Percentiles rank a stretch among this genome's conserved stretches.
Conservation (phyloP, 768 basidiomycete genomes). For the Auriscalpium microsporum region DNA sequence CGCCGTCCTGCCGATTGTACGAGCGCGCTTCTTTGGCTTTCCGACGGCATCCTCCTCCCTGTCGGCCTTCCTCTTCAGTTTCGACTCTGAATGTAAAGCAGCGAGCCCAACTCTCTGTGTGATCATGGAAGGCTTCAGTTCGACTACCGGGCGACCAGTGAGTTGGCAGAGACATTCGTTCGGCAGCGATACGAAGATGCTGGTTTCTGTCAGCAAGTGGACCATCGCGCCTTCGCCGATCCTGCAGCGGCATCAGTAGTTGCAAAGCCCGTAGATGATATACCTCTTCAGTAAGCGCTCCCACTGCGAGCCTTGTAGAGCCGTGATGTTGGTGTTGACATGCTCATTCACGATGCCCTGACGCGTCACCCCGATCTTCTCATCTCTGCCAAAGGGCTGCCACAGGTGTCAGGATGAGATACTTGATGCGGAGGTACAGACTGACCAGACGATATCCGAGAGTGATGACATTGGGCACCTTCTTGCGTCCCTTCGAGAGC, state of each 20-base stretch:
- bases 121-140: conserved; percentile 24
- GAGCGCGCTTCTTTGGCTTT: conserved; percentile 1
- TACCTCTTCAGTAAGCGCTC: conserved; percentile 53
- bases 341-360: conserved; percentile 48
- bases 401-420: neutral
- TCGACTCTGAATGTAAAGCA: neutral
- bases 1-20: neutral
- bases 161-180: conserved; percentile 84
- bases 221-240: conserved; percentile 71
- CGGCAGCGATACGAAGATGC: conserved; percentile 67
- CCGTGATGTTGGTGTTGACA: conserved; percentile 69
- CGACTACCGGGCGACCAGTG: conserved; percentile 60
- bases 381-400: conserved; percentile 12
- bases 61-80: conserved; percentile 5
- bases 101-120: neutral
- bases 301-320: conserved; percentile 61
- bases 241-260: conserved; percentile 29
- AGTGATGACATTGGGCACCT: conserved; percentile 52
- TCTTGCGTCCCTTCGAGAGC: conserved; percentile 29
- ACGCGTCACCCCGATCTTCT: conserved; percentile 31
- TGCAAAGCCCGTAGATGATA: conserved; percentile 7
- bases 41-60: neutral
- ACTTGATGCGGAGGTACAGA: neutral
- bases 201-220: conserved; percentile 68
- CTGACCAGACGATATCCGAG: conserved; percentile 55